Evolutionary conservation across 768 basidiomycete genomes (phyloP), one percentile per base, ranked within the genome.

Genomic region (Podaxis carcinomalis): DNA sequence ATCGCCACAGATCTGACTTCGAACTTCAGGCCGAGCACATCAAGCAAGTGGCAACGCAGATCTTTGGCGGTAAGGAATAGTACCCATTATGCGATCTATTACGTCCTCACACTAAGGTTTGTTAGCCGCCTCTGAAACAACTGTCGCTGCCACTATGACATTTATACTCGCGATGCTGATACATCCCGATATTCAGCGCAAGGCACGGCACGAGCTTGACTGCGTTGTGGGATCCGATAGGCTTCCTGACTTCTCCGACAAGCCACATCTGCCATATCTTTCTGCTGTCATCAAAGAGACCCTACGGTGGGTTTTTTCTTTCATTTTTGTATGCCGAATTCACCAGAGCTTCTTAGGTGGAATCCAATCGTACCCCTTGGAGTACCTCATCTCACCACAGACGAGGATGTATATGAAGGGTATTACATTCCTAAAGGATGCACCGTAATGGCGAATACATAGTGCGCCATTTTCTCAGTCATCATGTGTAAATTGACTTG

Each of bases 141-240:
- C 39, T 16, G 54, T 50, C n/a, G 37, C 46, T 56, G 57, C 53
- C 3, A 40, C 50, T 23, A 47, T 49, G 32, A 42, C 44, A n/a
- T 57, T 64, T 14, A 23, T 66, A 16, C 50, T 64, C 5, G 54
- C 58, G 3, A 57, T 66, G 57, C 40, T 51, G 0, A 42, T 40
- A 21, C 50, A 59, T 28, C 67, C 67, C 16, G 64, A 68, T 3
- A 60, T 67, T 25, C 62, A 64, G 27, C 28, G 27, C 28, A 70
- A 65, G 52, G 66, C 67, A n/a, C 67, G 61, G 66, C 42, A 51
- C 52, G 66, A 75, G 51, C 56, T 76, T 1, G 72, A 73, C 50
- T 36, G 57, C 1, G 51, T 69, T 2, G 27, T 72, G 25, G 61
- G 54, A 1, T n/a, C 59, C 28, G 57, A 65, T 10, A 61, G 65